Conservation (phyloP, 768 basidiomycete species). For the Leccinum ochraceum region DNA sequence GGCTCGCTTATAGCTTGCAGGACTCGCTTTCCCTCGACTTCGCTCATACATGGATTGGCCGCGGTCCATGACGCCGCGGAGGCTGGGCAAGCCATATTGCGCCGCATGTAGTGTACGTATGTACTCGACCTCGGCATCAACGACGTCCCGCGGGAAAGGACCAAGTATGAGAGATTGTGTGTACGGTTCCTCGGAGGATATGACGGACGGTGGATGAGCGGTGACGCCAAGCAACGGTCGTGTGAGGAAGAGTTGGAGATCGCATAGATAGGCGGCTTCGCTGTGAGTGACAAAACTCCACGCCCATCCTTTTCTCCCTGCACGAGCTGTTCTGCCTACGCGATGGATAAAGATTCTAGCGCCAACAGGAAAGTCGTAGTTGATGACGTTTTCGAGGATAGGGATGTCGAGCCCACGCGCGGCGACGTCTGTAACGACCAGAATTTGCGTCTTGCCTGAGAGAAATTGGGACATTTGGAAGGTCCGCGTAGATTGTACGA, state of each 20-base stretch:
- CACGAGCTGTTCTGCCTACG: conserved; percentile 94
- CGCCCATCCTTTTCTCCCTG: conserved; percentile 93
- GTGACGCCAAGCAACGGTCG: conserved; percentile 62
- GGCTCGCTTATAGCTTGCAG: conserved; percentile 82
- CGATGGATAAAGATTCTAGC: conserved; percentile 94
- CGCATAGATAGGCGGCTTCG: conserved; percentile 89
- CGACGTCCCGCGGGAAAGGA: conserved; percentile 71
- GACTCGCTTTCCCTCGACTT: conserved; percentile 87
- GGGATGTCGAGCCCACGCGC: conserved; percentile 99
- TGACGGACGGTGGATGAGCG: conserved; percentile 31
- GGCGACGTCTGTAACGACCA: conserved; percentile 98
- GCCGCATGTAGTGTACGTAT: conserved; percentile 62
- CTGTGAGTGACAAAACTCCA: conserved; percentile 89
- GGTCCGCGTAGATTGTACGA: conserved; percentile 88
- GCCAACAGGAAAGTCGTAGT: conserved; percentile 97
- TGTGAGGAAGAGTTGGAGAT: conserved; percentile 90
- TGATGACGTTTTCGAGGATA: conserved; percentile 92
- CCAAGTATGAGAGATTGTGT: conserved; percentile 78
- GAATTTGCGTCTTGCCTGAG: conserved; percentile 70
- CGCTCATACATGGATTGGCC: conserved; percentile 95
- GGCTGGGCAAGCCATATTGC: conserved; percentile 61
- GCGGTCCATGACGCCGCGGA: conserved; percentile 82
- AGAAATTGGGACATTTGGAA: conserved; percentile 92
- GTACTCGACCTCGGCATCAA: conserved; percentile 87
- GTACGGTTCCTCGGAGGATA: conserved; percentile 60